Conservation (phyloP, 441 rosid species). For the Pelargonium citronellum region DNA sequence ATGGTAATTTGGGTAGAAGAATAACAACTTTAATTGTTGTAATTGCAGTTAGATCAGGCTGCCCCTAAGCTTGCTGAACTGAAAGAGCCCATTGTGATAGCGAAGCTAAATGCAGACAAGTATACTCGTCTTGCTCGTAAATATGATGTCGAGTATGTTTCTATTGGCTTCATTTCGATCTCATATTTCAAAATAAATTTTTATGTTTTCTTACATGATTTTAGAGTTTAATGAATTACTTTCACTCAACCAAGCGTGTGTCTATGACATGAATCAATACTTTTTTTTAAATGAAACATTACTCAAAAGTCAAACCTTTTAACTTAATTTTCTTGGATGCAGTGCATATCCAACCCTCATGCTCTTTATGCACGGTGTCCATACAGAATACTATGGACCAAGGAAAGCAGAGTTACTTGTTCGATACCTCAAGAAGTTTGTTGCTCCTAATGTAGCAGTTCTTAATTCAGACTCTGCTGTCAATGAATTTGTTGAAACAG, state of each 20-base stretch:
- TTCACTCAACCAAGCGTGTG: background rate
- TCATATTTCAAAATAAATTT: background rate
- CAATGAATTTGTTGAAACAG: slow-evolving; percentile 55
- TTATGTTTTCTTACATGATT: background rate
- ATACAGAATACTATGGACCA: slow-evolving; percentile 74
- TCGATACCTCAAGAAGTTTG: slow-evolving; percentile 74
- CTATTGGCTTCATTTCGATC: background rate
- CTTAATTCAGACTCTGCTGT: slow-evolving; percentile 59
- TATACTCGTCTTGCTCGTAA: slow-evolving; percentile 19
- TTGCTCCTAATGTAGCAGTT: slow-evolving; percentile 74
- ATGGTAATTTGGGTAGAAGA: background rate
- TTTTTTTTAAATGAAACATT: background rate
- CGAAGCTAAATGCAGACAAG: slow-evolving; percentile 25
- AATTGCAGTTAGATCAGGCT: slow-evolving; percentile 26
- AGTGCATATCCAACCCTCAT: slow-evolving; percentile 81
- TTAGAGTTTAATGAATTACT: background rate
- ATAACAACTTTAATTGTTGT: slow-evolving; percentile 8
- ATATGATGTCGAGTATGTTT: slow-evolving; percentile 25
- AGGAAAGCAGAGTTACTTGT: slow-evolving; percentile 79
- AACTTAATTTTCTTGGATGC: slow-evolving; percentile 15
- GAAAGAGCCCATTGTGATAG: slow-evolving; percentile 25
- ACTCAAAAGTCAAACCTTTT: background rate
- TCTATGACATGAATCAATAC: no score
- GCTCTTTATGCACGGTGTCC: slow-evolving; percentile 71
- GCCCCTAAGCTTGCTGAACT: slow-evolving; percentile 22